Base-by-base conservation (phyloP, 768 basidiomycete genomes). In the Pleurotus djamor region DNA sequence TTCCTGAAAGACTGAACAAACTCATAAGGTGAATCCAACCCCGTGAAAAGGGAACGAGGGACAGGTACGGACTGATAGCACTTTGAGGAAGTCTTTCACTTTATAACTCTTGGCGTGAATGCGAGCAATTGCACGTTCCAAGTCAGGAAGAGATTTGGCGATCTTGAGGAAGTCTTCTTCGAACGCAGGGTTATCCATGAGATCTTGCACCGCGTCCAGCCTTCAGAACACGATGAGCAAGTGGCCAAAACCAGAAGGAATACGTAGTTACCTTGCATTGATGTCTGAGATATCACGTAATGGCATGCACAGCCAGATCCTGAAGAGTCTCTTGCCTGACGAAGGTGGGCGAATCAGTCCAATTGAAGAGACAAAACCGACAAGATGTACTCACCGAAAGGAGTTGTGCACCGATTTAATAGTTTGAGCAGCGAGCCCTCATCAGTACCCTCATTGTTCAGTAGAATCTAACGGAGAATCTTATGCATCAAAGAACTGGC, bases 301-400 rank as follows among this genome's bases (percentile, higher is more conserved):
- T 16, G 97, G 97, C 81, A 89, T 89, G 63, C 94, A 97, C 6
- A 99, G 78, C 97, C 97, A 99, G 56, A 96, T 90, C 44, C 96
- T 86, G 82, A 99, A 98, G 33, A 98, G 79, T 28, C 97, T 85
- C 71, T 98, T 98, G 43, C 95, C 93, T 93, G 57, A 10, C 10
- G 38, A 41, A 9, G 38, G 38, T n/a, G 28, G 48, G 50, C 34
- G n/a, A 63, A 63, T 41, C 64, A 13, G 44, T 58, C 60, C 35
- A 34, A 8, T 35, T 28, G 17, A 59, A 58, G 57, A 63, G 6
- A 58, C 54, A 41, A 63, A 13, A 16, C 32, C n/a, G 28, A 12
- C 16, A 16, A 33, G 55, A 36, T 12, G 10, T 13, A 69, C 83
- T 17, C 65, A 91, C 94, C 97, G 61, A 94, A 98, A 2, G 97